A percentile compares a stretch with the other conserved stretches of the same genome.
These are phyloP conservation scores for Penicillium sp. DNA, from an alignment of 2,329 filamentous ascomycete genomes.

Conservation along the genomic window DNA sequence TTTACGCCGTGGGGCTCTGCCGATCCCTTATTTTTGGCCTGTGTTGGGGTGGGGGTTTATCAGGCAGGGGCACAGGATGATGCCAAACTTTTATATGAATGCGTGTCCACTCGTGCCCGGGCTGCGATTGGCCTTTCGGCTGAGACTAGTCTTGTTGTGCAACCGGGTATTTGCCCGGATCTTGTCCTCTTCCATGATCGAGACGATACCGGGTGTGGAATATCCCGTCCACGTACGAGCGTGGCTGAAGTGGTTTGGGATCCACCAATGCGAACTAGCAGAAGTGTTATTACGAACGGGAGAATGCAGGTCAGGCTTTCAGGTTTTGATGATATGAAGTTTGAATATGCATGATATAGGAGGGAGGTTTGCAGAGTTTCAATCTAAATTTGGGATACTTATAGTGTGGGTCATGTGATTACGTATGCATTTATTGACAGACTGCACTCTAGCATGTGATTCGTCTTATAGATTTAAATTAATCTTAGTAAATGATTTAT, in stretches of 20 bases:
- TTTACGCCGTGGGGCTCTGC: slow-evolving; percentile 70
- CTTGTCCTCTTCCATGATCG: slow-evolving; percentile 27
- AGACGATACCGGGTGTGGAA: slow-evolving; percentile 33
- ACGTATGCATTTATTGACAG: neutral
- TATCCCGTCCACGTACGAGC: slow-evolving; percentile 26
- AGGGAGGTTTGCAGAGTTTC: neutral
- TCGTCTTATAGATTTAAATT: neutral
- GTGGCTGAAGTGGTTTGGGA: slow-evolving; percentile 42
- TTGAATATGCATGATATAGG: neutral
- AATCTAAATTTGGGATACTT: neutral
- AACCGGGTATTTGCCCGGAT: slow-evolving; percentile 15
- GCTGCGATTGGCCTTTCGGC: slow-evolving; percentile 33
- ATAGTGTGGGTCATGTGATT: slow-evolving; percentile 1
- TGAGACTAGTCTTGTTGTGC: slow-evolving; percentile 6
- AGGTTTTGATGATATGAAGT: neutral
- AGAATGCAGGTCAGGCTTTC: slow-evolving; percentile 9
- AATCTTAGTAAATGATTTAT: neutral
- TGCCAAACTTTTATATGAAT: slow-evolving; percentile 58
- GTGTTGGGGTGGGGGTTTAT: slow-evolving; percentile 65
- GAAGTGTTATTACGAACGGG: slow-evolving; percentile 28
- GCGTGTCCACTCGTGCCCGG: slow-evolving; percentile 48
- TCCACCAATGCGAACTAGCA: slow-evolving; percentile 29
- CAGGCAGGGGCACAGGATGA: slow-evolving; percentile 64
- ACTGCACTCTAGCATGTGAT: neutral
- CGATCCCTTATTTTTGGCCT: slow-evolving; percentile 65